Evolutionary conservation across 306 rosid genomes (phyloP).

Genomic region (Bauhinia variegata): DNA sequence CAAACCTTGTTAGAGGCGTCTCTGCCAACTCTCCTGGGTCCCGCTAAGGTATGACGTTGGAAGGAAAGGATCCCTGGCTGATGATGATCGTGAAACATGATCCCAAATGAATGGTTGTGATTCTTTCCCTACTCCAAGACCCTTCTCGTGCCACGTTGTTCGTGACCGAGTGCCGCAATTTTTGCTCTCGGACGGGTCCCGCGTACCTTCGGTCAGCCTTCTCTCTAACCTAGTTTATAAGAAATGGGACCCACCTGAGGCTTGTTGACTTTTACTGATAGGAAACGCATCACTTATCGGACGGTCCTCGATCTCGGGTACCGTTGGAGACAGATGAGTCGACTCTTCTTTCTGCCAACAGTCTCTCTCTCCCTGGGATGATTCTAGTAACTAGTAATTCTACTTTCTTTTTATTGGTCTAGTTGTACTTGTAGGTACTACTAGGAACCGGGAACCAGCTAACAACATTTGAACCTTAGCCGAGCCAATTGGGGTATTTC

Average conservation of each 20-base stretch:
- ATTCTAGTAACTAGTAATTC: too few species aligned
- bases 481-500: conserved; percentile 1
- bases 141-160: conserved; percentile 28
- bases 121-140: conserved; percentile 27
- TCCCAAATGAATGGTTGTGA: conserved; percentile 20
- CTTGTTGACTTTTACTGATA: neutral
- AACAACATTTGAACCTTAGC: neutral
- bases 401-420: too few species aligned
- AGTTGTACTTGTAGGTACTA: too few species aligned
- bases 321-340: too few species aligned
- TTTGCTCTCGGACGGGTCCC: conserved; percentile 27
- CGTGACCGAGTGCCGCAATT: conserved; percentile 40
- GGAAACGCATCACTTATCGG: neutral
- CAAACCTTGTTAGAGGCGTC: conserved; percentile 1
- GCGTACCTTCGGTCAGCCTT: neutral
- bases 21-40: conserved; percentile 13
- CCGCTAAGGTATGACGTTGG: conserved; percentile 4
- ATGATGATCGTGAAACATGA: too few species aligned
- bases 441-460: too few species aligned
- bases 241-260: neutral
- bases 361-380: too few species aligned
- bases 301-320: neutral
- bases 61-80: too few species aligned
- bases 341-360: too few species aligned
- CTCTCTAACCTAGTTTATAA: neutral